Percentiles rank a stretch among this genome's conserved stretches.
These are phyloP conservation scores for Starmerella ratchasimensis DNA, from an alignment of 805 yeast species.

Conservation along the genomic window DNA sequence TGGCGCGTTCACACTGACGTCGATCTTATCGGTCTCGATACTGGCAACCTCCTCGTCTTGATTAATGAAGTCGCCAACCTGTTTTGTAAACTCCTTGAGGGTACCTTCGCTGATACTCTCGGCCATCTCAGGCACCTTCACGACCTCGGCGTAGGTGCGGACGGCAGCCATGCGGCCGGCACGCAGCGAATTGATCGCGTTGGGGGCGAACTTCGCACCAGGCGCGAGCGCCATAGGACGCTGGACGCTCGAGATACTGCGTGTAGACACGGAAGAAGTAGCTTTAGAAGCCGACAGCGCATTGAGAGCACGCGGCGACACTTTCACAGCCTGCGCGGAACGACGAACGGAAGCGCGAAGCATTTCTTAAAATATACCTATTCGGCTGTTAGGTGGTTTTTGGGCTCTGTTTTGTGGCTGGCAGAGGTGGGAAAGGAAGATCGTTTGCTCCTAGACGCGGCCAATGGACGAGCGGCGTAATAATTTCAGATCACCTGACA, in stretches of 20 bases:
- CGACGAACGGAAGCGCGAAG: constrained; percentile 12
- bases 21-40: constrained; percentile 96
- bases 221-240: constrained; percentile 1
- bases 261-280: not conserved
- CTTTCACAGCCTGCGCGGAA: constrained; percentile 3
- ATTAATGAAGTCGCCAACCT: constrained; percentile 77
- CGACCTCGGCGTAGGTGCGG: constrained; percentile 31
- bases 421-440: no score
- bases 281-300: not conserved
- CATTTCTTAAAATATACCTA: constrained; percentile 2
- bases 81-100: constrained; percentile 41
- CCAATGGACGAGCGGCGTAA: no score
- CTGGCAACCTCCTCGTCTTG: constrained; percentile 88
- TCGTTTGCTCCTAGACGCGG: no score
- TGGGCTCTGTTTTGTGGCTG: not conserved
- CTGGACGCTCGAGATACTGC: constrained; percentile 9
- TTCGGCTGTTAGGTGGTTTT: not conserved
- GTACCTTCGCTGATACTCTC: constrained; percentile 98
- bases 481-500: no score
- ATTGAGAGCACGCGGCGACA: not conserved
- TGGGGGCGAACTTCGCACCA: not conserved
- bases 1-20: constrained; percentile 93
- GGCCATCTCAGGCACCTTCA: constrained; percentile 96
- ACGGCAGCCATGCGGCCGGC: constrained; percentile 2
- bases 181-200: not conserved